Conservation (phyloP, 495 filamentous ascomycete genomes). For the Aspergillus affinis region DNA sequence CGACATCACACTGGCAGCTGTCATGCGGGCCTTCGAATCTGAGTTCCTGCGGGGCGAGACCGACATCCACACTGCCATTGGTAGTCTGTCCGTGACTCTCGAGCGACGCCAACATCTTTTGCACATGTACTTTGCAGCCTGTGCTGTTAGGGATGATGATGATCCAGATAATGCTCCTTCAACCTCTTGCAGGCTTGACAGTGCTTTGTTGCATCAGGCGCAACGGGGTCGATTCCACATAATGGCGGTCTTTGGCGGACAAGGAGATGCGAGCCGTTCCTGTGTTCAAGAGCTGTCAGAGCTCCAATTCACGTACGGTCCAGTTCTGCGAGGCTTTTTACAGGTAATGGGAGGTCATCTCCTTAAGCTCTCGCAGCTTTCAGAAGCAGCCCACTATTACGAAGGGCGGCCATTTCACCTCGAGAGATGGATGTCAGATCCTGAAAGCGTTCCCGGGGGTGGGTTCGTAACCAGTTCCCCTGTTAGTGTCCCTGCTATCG, state of each 20-base stretch:
- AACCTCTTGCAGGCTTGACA: background rate
- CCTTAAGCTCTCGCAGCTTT: conserved; percentile 11
- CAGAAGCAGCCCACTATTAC: conserved; percentile 13
- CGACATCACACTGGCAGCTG: conserved; percentile 1
- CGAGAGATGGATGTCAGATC: conserved; percentile 23
- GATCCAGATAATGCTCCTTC: background rate
- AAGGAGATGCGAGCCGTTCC: conserved; percentile 23
- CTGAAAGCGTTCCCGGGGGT: conserved; percentile 12
- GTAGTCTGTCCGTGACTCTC: background rate
- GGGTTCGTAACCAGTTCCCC: conserved; percentile 27
- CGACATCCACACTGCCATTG: conserved; percentile 25
- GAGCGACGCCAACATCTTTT: conserved; percentile 15
- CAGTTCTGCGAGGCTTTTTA: conserved; percentile 18
- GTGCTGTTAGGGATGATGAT: conserved; percentile 5
- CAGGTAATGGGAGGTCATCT: conserved; percentile 18
- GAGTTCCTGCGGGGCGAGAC: conserved; percentile 18
- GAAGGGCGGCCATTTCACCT: conserved; percentile 18
- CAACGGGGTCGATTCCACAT: conserved; percentile 16
- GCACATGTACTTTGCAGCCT: conserved; percentile 18
- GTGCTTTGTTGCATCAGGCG: conserved; percentile 19
- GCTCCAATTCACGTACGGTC: conserved; percentile 21
- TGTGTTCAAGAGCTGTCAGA: conserved; percentile 23
- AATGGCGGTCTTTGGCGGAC: conserved; percentile 28
- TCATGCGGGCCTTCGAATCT: conserved; percentile 11
- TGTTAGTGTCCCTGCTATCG: conserved; percentile 36